phyloP scores from a whole-genome alignment of 2,329 filamentous ascomycete species.

The Grosmannia huntii region DNA sequence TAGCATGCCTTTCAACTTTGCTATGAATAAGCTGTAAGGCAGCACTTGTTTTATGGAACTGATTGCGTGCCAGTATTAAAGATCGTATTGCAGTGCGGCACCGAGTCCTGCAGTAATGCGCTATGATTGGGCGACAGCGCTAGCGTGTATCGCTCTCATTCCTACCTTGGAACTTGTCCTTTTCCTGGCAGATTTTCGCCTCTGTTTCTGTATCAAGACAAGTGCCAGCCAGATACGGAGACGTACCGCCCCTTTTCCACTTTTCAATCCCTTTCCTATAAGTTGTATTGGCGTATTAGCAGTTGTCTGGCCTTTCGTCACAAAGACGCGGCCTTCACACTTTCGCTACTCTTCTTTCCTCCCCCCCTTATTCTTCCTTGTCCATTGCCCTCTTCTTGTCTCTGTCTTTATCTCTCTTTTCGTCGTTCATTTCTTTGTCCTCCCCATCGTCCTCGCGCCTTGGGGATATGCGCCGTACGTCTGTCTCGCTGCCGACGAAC shows the following conservation, averaged over 20 bases:
- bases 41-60: too few relatives aligned
- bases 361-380: not conserved
- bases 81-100: not conserved
- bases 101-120: not conserved
- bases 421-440: not conserved
- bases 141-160: not conserved
- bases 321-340: not conserved
- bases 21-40: too few relatives aligned
- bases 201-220: not conserved
- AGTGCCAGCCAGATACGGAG: not conserved
- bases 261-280: too few relatives aligned
- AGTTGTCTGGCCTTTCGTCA: not conserved
- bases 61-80: too few relatives aligned
- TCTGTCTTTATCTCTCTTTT: not conserved
- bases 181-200: not conserved
- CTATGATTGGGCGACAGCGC: not conserved
- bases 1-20: too few relatives aligned
- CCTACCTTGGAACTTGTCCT: not conserved
- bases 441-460: not conserved
- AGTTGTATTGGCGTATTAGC: too few relatives aligned
- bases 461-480: slow-evolving; percentile 48
- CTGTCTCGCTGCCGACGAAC: slow-evolving; percentile 50
- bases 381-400: not conserved
- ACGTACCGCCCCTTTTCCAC: not conserved
- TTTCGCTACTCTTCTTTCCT: not conserved